Percentiles rank a stretch among this genome's conserved stretches.
phyloP scores from a whole-genome alignment of 1,284 basidiomycete genomes.

The Austroboletus rostrupii region DNA sequence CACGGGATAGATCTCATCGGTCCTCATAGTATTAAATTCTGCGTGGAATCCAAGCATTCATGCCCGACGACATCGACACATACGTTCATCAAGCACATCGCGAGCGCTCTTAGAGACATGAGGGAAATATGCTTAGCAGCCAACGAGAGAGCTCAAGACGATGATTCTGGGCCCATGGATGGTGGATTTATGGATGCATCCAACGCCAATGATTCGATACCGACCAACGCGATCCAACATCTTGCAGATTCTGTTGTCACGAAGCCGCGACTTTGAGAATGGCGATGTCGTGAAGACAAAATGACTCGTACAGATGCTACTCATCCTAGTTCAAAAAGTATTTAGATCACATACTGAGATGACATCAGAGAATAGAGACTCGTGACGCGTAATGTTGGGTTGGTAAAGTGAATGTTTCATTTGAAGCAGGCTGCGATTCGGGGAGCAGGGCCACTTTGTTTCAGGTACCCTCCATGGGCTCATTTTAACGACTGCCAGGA shows the following conservation, averaged over 20 bases:
- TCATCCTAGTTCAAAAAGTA: too few species aligned
- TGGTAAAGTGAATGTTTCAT: too few species aligned
- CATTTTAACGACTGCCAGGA: too few species aligned
- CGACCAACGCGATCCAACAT: neutral
- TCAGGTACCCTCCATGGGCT: too few species aligned
- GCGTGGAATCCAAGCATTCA: slow-evolving; percentile 87
- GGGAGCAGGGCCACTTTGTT: too few species aligned
- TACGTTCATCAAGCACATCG: slow-evolving; percentile 63
- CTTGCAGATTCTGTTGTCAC: slow-evolving; percentile 6
- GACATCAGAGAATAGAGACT: too few species aligned
- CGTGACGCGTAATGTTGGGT: too few species aligned
- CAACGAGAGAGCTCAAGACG: slow-evolving; percentile 5
- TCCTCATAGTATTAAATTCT: slow-evolving; percentile 84
- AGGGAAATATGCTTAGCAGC: slow-evolving; percentile 42
- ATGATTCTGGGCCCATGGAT: neutral
- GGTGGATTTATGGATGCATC: neutral
- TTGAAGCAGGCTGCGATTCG: too few species aligned
- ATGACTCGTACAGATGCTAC: too few species aligned
- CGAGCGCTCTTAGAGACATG: slow-evolving; percentile 75
- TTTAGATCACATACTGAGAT: too few species aligned
- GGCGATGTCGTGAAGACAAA: neutral
- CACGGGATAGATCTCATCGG: slow-evolving; percentile 74
- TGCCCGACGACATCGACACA: slow-evolving; percentile 70
- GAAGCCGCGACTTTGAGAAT: slow-evolving; percentile 16
- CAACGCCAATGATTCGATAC: neutral